Percentiles rank a stretch among this genome's conserved stretches.
Conservation (phyloP, 768 basidiomycete genomes). For the Boletus rubroflammeus region DNA sequence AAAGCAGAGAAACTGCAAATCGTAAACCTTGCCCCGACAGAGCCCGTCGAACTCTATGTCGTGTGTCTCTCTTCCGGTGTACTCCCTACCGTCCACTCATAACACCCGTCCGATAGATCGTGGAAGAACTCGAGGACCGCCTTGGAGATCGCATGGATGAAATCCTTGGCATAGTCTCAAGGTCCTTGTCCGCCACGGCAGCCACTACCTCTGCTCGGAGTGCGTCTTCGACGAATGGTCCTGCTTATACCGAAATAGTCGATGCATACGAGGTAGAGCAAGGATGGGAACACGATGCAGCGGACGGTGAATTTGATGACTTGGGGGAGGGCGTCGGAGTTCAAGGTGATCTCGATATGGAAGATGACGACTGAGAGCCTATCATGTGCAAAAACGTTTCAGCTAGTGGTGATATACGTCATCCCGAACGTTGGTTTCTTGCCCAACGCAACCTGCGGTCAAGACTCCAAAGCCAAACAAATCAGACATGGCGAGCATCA, state of each 20-base stretch:
- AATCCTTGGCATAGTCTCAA: slow-evolving; percentile 56
- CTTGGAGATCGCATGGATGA: slow-evolving; percentile 67
- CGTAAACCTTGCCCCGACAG: slow-evolving; percentile 83
- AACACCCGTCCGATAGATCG: slow-evolving; percentile 52
- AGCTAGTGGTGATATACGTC: not conserved
- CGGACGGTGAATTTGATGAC: slow-evolving; percentile 62
- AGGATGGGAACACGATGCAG: slow-evolving; percentile 36
- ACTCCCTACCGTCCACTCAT: not conserved
- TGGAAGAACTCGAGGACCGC: slow-evolving; percentile 88
- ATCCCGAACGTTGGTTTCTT: not conserved
- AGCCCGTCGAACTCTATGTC: slow-evolving; percentile 83
- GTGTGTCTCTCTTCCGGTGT: slow-evolving; percentile 44
- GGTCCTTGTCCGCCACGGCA: slow-evolving; percentile 30
- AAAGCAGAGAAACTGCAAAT: slow-evolving; percentile 92
- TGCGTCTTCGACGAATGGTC: not conserved
- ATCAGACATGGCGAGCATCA: not conserved
- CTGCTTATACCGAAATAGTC: not conserved
- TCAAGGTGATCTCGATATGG: slow-evolving; percentile 70
- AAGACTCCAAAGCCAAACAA: not conserved
- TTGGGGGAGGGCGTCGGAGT: slow-evolving; percentile 61
- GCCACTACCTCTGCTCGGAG: not conserved
- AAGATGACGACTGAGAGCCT: slow-evolving; percentile 42
- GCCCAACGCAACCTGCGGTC: not conserved
- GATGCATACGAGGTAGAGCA: slow-evolving; percentile 25
- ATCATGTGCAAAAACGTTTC: not conserved